Conservation (phyloP, 805 yeast genomes). For the Debaryomyces castellii region DNA sequence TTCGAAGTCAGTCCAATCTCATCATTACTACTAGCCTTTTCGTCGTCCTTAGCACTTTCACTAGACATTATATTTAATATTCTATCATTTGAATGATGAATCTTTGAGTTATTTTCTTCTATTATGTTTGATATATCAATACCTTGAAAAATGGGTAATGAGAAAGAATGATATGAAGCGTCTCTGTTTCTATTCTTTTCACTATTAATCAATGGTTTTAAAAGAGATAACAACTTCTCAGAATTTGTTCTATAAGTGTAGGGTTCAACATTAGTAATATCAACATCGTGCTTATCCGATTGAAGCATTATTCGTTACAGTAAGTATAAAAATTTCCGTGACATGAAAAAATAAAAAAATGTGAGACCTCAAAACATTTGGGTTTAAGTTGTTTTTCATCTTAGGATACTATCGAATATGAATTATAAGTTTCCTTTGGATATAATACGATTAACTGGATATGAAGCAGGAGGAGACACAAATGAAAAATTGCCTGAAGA, state of each 20-base stretch:
- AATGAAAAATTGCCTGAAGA: not conserved
- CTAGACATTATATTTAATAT: not conserved
- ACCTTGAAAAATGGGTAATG: conserved; percentile 15
- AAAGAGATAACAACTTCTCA: conserved; percentile 8
- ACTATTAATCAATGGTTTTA: conserved; percentile 5
- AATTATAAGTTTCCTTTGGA: not conserved
- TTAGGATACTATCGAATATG: not conserved
- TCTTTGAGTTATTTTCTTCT: conserved; percentile 10
- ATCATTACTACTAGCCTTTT: not conserved
- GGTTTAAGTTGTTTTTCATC: not conserved
- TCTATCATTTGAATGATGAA: not conserved
- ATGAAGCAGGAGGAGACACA: not conserved
- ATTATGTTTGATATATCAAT: conserved; percentile 15
- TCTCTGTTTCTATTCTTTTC: not conserved
- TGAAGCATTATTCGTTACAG: not conserved
- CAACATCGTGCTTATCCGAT: not conserved
- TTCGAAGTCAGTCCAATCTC: conserved; percentile 9
- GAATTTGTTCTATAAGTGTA: conserved; percentile 7
- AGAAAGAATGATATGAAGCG: not conserved
- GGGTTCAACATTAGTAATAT: conserved; percentile 8
- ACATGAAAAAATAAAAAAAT: not conserved
- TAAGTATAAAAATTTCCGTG: not conserved
- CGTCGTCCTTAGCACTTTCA: conserved; percentile 1
- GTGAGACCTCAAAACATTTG: not conserved
- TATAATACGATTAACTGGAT: not conserved